phyloP scores from a whole-genome alignment of 345 rosid genomes.

The Brassica cretica region DNA sequence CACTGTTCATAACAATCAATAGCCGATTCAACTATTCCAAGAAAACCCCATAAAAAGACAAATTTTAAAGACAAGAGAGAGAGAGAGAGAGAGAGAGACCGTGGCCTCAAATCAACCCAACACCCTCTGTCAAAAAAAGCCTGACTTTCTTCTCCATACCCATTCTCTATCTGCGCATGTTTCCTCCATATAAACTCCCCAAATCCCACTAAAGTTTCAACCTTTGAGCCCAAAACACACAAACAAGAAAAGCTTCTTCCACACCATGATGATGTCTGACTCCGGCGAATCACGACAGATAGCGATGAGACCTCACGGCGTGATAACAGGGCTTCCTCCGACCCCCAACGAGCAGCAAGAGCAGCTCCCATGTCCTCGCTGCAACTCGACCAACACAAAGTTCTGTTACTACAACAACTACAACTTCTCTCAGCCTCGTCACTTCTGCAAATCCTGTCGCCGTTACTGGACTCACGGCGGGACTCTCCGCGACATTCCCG shows the following conservation, averaged over 20 bases:
- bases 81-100: neutral
- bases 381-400: conserved; percentile 84
- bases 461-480: conserved; percentile 99
- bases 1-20: conserved; percentile 35
- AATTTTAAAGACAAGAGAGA: conserved; percentile 23
- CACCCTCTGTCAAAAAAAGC: conserved; percentile 36
- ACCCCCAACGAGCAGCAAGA: conserved; percentile 64
- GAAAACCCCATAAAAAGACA: conserved; percentile 11
- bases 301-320: conserved; percentile 39
- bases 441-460: conserved; percentile 94
- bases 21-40: conserved; percentile 38
- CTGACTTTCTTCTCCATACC: conserved; percentile 36
- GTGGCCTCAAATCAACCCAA: conserved; percentile 40
- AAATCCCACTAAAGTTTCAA: conserved; percentile 21
- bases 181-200: conserved; percentile 20
- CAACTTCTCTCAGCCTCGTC: conserved; percentile 97
- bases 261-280: conserved; percentile 43
- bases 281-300: conserved; percentile 46
- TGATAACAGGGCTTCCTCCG: conserved; percentile 18
- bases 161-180: conserved; percentile 37
- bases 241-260: neutral
- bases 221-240: conserved; percentile 6
- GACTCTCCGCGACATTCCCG: conserved; percentile 71
- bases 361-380: conserved; percentile 91
- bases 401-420: conserved; percentile 98